Base-by-base conservation (phyloP, 108 stramenopile genomes). In the Nannochloropsis salina region DNA sequence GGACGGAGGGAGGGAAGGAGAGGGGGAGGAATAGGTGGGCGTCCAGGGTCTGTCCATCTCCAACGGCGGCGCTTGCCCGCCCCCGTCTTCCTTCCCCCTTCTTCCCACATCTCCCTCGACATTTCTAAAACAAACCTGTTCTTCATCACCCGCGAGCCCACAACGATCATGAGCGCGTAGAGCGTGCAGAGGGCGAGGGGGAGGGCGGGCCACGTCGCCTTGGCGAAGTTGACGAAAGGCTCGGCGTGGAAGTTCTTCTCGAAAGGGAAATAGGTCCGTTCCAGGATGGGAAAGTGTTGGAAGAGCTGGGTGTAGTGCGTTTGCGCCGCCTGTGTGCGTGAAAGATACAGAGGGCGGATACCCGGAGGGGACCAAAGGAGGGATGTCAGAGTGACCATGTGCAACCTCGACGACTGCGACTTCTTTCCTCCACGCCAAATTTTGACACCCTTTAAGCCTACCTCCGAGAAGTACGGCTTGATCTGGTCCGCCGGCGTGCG, bases 201-300 rank as follows among this genome's bases (percentile, higher is more conserved):
- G 3, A 74, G 61, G 4, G n/a, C 15, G 6, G 61, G 61, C 61
- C 61, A 74, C 0, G 61, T 74, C 2, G 61, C 61, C 61, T 74
- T 74, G 61, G 61, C 61, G n/a, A 74, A 74, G 61, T 74, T 8
- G 5, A 74, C 61, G 61, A 74, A 74, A 8, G 61, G 61, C 61
- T 74, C 61, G 3, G 61, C 61, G n/a, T 8, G 61, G 61, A 74
- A 74, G 61, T 74, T 74, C 6, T 74, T 74, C 61, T 74, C 61
- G n/a, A 74, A 74, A n/a, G 61, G 61, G 61, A 74, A 74, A n/a
- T 74, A 74, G 61, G 6, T n/a, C 61, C 61, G 61, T n/a, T 74
- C 61, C 61, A 74, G n/a, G 61, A 74, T 74, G 61, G 61, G 61
- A 6, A 74, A 74, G n/a, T 74, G 61, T n/a, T 74, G 61, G n/a